Evolutionary conservation across 768 basidiomycete genomes (phyloP).

Genomic region (Boletus rubroflammeus): DNA sequence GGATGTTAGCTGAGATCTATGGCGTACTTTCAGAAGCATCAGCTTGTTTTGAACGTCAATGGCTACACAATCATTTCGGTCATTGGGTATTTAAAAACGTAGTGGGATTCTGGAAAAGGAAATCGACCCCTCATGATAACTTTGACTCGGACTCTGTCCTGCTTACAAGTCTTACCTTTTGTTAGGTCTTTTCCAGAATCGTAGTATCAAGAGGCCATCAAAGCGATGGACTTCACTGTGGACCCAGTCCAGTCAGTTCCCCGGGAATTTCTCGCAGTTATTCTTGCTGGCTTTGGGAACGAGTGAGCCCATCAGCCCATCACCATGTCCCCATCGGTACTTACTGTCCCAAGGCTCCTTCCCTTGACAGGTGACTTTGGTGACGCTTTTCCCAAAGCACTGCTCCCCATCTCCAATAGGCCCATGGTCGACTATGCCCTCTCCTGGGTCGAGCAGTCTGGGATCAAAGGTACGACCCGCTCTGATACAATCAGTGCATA

Average conservation of each 20-base stretch:
- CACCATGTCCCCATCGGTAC: neutral
- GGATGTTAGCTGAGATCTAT: neutral
- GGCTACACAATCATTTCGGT: too few species aligned
- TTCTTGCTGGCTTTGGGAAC: conserved; percentile 91
- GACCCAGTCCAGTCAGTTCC: conserved; percentile 49
- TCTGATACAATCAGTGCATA: conserved; percentile 2
- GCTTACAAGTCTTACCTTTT: neutral
- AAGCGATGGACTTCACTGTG: conserved; percentile 62
- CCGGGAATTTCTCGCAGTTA: conserved; percentile 82
- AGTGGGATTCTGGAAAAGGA: conserved; percentile 21
- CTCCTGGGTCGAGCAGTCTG: conserved; percentile 83
- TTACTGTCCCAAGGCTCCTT: conserved; percentile 48
- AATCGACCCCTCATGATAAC: conserved; percentile 4
- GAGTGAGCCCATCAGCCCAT: conserved; percentile 48
- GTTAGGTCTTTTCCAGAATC: neutral
- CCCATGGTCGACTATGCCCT: conserved; percentile 84
- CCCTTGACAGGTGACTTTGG: conserved; percentile 77
- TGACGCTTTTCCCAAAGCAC: conserved; percentile 81
- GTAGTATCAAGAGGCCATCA: neutral
- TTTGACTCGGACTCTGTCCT: conserved; percentile 12
- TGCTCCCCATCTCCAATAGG: conserved; percentile 83
- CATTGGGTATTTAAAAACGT: too few species aligned
- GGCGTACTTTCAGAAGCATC: neutral
- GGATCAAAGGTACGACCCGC: conserved; percentile 62
- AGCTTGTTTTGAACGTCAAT: neutral